Conservation (phyloP, 2,329 filamentous ascomycete species). For the Colletotrichum sp. region DNA sequence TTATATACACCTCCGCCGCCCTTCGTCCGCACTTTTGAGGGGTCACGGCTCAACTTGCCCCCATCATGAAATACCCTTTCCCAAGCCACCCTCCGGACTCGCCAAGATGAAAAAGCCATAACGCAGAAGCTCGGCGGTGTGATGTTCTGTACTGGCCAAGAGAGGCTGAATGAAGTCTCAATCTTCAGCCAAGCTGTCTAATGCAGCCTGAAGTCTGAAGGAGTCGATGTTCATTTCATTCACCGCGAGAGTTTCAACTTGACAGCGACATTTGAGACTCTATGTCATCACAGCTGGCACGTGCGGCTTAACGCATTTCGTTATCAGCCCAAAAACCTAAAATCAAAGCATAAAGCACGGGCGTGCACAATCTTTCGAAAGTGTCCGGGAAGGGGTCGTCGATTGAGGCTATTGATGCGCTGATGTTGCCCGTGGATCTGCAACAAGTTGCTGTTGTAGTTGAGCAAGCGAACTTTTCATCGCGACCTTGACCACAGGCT, state of each 20-base stretch:
- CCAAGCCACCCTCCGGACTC: neutral
- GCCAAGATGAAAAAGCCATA: neutral
- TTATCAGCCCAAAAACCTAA: neutral
- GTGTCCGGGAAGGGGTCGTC: neutral
- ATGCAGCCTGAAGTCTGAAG: neutral
- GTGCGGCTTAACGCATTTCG: neutral
- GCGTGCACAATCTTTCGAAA: neutral
- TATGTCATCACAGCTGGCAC: neutral
- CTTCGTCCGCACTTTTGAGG: neutral
- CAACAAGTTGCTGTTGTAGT: neutral
- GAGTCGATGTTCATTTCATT: neutral
- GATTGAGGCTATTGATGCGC: neutral
- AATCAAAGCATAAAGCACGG: neutral
- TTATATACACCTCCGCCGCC: neutral
- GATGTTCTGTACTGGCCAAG: neutral
- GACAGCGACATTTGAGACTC: neutral
- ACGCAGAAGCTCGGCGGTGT: neutral
- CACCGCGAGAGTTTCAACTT: neutral
- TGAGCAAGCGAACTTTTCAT: neutral
- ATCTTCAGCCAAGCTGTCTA: neutral
- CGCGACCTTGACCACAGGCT: neutral
- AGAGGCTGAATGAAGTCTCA: neutral
- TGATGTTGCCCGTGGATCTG: neutral
- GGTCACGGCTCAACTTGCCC: neutral
- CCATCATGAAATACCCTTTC: neutral